A percentile compares a stretch with the other conserved stretches of the same genome.
Evolutionary conservation across 2,329 filamentous ascomycete genomes (phyloP).

Genomic region (Lojkania enalia): DNA sequence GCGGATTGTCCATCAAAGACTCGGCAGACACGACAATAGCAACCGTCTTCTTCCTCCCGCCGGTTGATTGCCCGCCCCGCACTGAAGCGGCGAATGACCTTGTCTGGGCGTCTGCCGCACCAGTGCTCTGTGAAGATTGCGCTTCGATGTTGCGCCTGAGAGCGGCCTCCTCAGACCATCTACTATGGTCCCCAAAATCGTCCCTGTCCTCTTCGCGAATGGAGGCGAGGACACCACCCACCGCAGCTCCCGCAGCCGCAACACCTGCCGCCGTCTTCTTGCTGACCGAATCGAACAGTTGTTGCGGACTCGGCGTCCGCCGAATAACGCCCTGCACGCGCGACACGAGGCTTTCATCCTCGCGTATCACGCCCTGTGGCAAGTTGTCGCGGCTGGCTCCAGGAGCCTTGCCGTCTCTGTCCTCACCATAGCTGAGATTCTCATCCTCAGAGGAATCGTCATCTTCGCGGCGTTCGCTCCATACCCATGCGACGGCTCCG

Average conservation of each 20-base stretch:
- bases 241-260: slow-evolving; percentile 77
- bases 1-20: slow-evolving; percentile 56
- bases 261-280: slow-evolving; percentile 80
- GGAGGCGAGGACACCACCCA: slow-evolving; percentile 79
- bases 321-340: slow-evolving; percentile 80
- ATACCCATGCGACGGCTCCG: slow-evolving; percentile 87
- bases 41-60: slow-evolving; percentile 66
- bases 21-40: slow-evolving; percentile 87
- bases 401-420: slow-evolving; percentile 29
- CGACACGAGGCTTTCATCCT: slow-evolving; percentile 65
- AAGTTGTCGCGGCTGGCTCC: slow-evolving; percentile 22
- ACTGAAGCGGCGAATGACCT: slow-evolving; percentile 37
- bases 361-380: slow-evolving; percentile 31
- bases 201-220: slow-evolving; percentile 83
- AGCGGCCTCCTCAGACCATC: slow-evolving; percentile 90
- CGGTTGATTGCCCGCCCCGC: slow-evolving; percentile 26
- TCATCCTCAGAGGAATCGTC: slow-evolving; percentile 69
- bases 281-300: slow-evolving; percentile 82
- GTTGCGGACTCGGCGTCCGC: slow-evolving; percentile 82
- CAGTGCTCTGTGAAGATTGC: slow-evolving; percentile 39
- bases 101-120: slow-evolving; percentile 38
- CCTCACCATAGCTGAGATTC: slow-evolving; percentile 50
- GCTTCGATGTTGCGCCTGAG: slow-evolving; percentile 56
- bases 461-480: slow-evolving; percentile 81
- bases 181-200: slow-evolving; percentile 81